These are phyloP conservation scores for Brettanomyces sp. DNA, from an alignment of 805 yeast genomes.

Conservation along the genomic window DNA sequence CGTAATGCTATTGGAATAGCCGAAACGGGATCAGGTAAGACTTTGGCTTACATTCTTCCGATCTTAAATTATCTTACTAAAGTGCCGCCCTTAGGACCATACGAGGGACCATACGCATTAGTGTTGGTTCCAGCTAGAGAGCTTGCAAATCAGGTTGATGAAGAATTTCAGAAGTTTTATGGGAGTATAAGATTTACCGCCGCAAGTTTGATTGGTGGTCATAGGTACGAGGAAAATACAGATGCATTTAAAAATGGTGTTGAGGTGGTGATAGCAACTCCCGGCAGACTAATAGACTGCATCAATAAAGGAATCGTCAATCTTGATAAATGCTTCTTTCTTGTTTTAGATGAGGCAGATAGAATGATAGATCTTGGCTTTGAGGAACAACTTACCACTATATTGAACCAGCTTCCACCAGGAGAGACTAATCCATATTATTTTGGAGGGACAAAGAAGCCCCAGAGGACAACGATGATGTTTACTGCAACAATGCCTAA, in stretches of 20 bases:
- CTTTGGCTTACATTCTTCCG: constrained; percentile 76
- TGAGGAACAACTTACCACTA: constrained; percentile 63
- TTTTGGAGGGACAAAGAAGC: constrained; percentile 12
- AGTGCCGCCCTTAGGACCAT: constrained; percentile 33
- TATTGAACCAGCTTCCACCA: constrained; percentile 47
- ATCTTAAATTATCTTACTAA: constrained; percentile 44
- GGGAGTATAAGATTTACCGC: constrained; percentile 32
- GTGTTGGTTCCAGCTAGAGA: constrained; percentile 91
- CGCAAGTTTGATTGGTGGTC: constrained; percentile 83
- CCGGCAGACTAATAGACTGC: constrained; percentile 83
- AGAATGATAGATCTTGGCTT: constrained; percentile 94
- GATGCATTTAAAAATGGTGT: constrained; percentile 51
- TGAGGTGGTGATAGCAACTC: constrained; percentile 85
- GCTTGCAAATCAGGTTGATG: constrained; percentile 77
- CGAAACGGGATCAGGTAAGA: constrained; percentile 94
- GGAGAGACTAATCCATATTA: constrained; percentile 32
- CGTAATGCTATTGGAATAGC: constrained; percentile 84
- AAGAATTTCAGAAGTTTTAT: constrained; percentile 37
- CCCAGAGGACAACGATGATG: constrained; percentile 67
- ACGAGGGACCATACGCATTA: constrained; percentile 66
- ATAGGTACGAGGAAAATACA: constrained; percentile 66
- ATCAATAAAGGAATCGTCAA: constrained; percentile 57
- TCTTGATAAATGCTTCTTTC: constrained; percentile 50
- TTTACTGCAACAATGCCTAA: constrained; percentile 91
- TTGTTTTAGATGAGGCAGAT: constrained; percentile 91